Conservation (phyloP, 306 rosid genomes). For the Crataegus laevigata region DNA sequence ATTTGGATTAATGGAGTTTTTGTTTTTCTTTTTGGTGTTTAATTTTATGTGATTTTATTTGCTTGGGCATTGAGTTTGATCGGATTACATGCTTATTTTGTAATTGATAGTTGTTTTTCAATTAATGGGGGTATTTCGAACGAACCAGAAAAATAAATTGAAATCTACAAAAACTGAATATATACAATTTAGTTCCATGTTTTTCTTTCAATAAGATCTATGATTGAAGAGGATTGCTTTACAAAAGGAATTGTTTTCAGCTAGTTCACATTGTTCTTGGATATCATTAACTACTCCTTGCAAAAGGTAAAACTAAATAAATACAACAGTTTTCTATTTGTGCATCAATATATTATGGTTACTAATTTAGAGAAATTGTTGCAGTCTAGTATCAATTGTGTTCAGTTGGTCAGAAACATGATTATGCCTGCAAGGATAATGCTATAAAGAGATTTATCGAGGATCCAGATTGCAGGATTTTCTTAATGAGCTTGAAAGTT, state of each 20-base stretch:
- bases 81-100: too few species aligned
- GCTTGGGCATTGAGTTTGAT: too few species aligned
- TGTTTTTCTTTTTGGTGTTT: too few species aligned
- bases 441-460: slow-evolving; percentile 68
- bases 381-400: slow-evolving; percentile 79
- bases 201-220: too few species aligned
- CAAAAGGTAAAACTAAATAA: slow-evolving; percentile 41
- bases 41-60: too few species aligned
- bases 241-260: slow-evolving; percentile 92
- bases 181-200: too few species aligned
- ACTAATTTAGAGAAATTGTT: slow-evolving; percentile 21
- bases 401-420: slow-evolving; percentile 87
- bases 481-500: slow-evolving; percentile 96
- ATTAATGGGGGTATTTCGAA: too few species aligned
- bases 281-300: slow-evolving; percentile 76
- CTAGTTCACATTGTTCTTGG: slow-evolving; percentile 95
- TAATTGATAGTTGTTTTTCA: too few species aligned
- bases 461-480: slow-evolving; percentile 81
- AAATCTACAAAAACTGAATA: too few species aligned
- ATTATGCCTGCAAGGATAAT: slow-evolving; percentile 53
- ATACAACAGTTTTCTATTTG: background rate
- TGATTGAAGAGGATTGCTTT: slow-evolving; percentile 93
- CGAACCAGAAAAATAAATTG: too few species aligned
- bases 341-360: background rate
- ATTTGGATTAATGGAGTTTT: too few species aligned